Evolutionary conservation across 805 yeast species (phyloP).

Genomic region (Aciculoconidium aculeatum): DNA sequence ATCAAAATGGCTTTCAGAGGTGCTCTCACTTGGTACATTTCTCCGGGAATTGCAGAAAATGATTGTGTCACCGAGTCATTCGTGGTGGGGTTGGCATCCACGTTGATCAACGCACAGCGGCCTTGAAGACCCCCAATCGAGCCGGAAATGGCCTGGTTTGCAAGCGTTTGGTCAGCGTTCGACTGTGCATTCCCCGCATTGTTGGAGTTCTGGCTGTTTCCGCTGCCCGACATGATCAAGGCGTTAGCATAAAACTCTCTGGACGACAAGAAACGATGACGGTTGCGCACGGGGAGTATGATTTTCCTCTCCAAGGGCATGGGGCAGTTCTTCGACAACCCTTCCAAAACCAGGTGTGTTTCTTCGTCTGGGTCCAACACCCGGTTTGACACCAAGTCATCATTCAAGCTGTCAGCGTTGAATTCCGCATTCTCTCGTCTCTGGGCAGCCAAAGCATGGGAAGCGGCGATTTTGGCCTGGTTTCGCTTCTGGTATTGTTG

Average conservation of each 20-base stretch:
- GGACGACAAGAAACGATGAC: conserved; percentile 76
- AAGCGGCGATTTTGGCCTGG: conserved; percentile 84
- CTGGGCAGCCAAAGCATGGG: conserved; percentile 73
- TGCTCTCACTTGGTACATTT: conserved; percentile 41
- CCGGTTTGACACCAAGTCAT: conserved; percentile 21
- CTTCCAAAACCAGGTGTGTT: conserved; percentile 84
- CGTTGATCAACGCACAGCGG: conserved; percentile 69
- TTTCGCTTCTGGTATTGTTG: conserved; percentile 89
- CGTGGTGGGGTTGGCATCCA: conserved; percentile 34
- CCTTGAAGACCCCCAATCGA: conserved; percentile 72
- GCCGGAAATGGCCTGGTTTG: conserved; percentile 43
- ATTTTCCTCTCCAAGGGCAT: conserved; percentile 78
- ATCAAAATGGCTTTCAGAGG: conserved; percentile 38
- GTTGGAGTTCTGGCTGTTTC: conserved; percentile 33
- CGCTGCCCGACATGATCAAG: conserved; percentile 54
- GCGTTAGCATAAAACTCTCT: conserved; percentile 94
- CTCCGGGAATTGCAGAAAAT: conserved; percentile 59
- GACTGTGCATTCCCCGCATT: conserved; percentile 9
- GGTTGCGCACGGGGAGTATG: conserved; percentile 60
- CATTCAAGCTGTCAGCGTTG: conserved; percentile 19
- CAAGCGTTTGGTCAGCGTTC: conserved; percentile 33
- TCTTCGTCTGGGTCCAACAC: conserved; percentile 86
- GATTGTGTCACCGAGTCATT: conserved; percentile 27
- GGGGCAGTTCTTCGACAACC: conserved; percentile 75
- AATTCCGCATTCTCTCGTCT: conserved; percentile 59